A percentile compares a stretch with the other conserved stretches of the same genome.
Evolutionary conservation across 306 rosid species (phyloP).

Genomic region (Cicer yamashitae): DNA sequence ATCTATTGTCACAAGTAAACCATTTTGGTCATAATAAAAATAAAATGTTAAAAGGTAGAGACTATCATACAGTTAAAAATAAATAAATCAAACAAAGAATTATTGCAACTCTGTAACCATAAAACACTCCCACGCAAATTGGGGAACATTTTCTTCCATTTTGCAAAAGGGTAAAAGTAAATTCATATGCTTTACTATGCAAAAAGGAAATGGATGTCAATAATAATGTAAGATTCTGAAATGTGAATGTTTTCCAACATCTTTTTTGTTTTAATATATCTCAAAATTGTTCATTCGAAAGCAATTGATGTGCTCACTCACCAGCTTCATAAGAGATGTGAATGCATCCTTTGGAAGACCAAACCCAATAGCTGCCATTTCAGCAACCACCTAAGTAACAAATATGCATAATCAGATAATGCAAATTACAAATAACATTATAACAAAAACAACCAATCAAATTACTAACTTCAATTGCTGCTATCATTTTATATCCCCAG

Average conservation of each 20-base stretch:
- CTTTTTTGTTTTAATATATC: slow-evolving; percentile 19
- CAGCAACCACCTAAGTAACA: slow-evolving; percentile 80
- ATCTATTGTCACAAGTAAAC: slow-evolving; percentile 31
- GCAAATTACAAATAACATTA: not conserved
- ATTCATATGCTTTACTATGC: not conserved
- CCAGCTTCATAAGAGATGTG: slow-evolving; percentile 93
- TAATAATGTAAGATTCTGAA: not conserved
- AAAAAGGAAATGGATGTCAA: not conserved
- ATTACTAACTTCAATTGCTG: slow-evolving; percentile 71
- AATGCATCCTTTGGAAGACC: slow-evolving; percentile 91
- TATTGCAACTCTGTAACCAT: not conserved
- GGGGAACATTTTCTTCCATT: not conserved
- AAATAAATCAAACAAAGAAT: slow-evolving; percentile 3
- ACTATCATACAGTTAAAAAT: slow-evolving; percentile 20
- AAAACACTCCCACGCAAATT: slow-evolving; percentile 3
- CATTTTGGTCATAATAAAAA: slow-evolving; percentile 11
- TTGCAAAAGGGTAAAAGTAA: slow-evolving; percentile 23
- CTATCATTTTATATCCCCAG: slow-evolving; percentile 90
- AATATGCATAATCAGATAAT: slow-evolving; percentile 27
- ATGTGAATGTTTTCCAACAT: not conserved
- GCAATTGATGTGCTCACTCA: slow-evolving; percentile 45
- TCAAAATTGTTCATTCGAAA: slow-evolving; percentile 18
- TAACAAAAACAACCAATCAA: slow-evolving; percentile 27
- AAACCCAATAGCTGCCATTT: slow-evolving; percentile 97
- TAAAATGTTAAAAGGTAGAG: not conserved